Evolutionary conservation across 345 rosid species (phyloP).

Genomic region (Ricinus communis): DNA sequence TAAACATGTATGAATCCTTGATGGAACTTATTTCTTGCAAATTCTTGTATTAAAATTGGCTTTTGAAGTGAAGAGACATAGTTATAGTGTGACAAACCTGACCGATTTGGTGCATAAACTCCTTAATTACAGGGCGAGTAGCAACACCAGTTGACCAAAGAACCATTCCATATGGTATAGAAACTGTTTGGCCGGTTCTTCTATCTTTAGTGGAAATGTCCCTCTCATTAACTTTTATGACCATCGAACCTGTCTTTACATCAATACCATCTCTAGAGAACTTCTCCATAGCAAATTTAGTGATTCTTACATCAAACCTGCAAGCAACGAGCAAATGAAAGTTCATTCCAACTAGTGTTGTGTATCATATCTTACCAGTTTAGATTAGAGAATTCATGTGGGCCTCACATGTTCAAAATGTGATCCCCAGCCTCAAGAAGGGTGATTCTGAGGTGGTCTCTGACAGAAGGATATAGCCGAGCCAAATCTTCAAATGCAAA

Average conservation of each 20-base stretch:
- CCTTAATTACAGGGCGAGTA: constrained; percentile 58
- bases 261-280: constrained; percentile 68
- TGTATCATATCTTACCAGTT: too few relatives aligned
- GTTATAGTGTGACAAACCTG: constrained; percentile 38
- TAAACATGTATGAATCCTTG: not conserved
- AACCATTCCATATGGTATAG: constrained; percentile 76
- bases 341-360: not conserved
- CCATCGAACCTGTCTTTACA: constrained; percentile 69
- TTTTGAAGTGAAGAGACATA: too few relatives aligned
- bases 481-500: constrained; percentile 61
- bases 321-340: not conserved
- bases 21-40: not conserved
- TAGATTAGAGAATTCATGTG: not conserved
- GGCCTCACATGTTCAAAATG: constrained; percentile 70
- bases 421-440: constrained; percentile 81
- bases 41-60: not conserved
- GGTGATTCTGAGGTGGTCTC: constrained; percentile 53
- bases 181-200: constrained; percentile 37
- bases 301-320: constrained; percentile 82
- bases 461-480: constrained; percentile 52
- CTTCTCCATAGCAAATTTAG: constrained; percentile 58
- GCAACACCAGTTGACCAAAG: constrained; percentile 90
- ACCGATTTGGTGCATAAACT: constrained; percentile 77
- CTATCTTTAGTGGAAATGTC: constrained; percentile 61
- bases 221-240: constrained; percentile 53